phyloP scores from a whole-genome alignment of 192 early-diverging fungal genomes.

The Gryganskiella cystojenkinii region DNA sequence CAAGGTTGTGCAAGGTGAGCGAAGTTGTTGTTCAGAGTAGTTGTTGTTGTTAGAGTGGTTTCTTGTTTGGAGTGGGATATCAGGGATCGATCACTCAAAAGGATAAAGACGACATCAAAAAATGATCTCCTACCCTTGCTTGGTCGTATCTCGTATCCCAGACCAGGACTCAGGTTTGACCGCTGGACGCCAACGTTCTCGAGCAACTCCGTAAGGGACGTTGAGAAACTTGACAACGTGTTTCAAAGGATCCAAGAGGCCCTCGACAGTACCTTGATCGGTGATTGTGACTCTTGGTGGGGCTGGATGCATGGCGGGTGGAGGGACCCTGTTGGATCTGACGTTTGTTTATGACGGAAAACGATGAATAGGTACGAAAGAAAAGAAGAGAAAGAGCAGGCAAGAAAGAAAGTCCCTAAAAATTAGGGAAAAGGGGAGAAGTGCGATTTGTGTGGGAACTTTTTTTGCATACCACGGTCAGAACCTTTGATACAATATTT shows the following conservation, averaged over 20 bases:
- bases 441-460: too few species aligned
- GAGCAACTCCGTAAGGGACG: slow-evolving; percentile 19
- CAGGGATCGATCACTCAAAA: neutral
- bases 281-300: neutral
- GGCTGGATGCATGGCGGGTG: neutral
- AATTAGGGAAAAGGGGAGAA: too few species aligned
- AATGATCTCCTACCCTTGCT: slow-evolving; percentile 20
- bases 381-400: neutral
- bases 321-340: too few species aligned
- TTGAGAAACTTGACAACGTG: slow-evolving; percentile 21
- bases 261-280: slow-evolving; percentile 1
- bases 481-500: too few species aligned
- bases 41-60: too few species aligned
- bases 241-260: neutral
- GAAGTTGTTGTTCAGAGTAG: neutral
- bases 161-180: slow-evolving; percentile 21
- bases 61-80: too few species aligned
- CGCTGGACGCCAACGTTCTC: slow-evolving; percentile 33
- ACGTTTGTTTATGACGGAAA: too few species aligned
- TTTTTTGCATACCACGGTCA: too few species aligned
- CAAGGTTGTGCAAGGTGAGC: neutral
- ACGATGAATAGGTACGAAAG: neutral
- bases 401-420: neutral
- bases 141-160: slow-evolving; percentile 25
- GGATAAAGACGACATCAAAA: neutral